Conservation (phyloP, 1,139 yeast species). For the Candida glucosophila region DNA sequence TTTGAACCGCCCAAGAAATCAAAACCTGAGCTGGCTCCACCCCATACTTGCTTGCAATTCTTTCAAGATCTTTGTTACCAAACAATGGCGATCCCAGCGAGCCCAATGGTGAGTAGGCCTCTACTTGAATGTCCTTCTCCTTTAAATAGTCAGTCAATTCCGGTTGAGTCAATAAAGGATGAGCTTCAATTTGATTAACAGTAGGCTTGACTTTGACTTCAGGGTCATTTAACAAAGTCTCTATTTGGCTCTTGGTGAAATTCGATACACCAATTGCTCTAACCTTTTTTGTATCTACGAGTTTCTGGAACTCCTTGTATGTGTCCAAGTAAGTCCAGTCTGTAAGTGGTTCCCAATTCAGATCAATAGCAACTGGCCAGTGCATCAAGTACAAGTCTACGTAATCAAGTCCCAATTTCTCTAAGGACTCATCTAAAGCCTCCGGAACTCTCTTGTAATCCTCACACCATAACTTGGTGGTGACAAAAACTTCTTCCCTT, state of each 20-base stretch:
- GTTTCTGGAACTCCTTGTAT: conserved; percentile 59
- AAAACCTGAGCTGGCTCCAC: conserved; percentile 39
- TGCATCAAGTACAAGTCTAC: conserved; percentile 12
- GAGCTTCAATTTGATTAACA: conserved; percentile 51
- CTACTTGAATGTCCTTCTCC: conserved; percentile 36
- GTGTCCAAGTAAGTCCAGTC: conserved; percentile 58
- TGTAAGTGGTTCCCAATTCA: conserved; percentile 14
- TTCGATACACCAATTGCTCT: conserved; percentile 59
- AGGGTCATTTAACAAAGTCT: conserved; percentile 38
- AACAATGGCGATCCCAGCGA: conserved; percentile 48
- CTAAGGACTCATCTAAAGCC: conserved; percentile 9
- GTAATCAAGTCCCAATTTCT: conserved; percentile 9
- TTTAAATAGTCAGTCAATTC: conserved; percentile 37
- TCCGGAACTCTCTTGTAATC: conserved; percentile 4
- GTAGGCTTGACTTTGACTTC: conserved; percentile 39
- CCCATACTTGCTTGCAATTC: conserved; percentile 37
- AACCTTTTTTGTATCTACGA: conserved; percentile 48
- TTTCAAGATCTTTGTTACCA: conserved; percentile 29
- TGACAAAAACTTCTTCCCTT: conserved; percentile 63
- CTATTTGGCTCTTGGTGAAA: conserved; percentile 37
- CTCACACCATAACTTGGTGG: conserved; percentile 73
- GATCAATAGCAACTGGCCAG: conserved; percentile 9
- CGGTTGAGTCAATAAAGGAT: conserved; percentile 49
- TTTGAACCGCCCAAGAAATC: conserved; percentile 46
- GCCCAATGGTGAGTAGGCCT: conserved; percentile 58